Evolutionary conservation across 2,329 filamentous ascomycete species (phyloP), one percentile per base, ranked within the genome.

Genomic region (Colletotrichum spaethianum): DNA sequence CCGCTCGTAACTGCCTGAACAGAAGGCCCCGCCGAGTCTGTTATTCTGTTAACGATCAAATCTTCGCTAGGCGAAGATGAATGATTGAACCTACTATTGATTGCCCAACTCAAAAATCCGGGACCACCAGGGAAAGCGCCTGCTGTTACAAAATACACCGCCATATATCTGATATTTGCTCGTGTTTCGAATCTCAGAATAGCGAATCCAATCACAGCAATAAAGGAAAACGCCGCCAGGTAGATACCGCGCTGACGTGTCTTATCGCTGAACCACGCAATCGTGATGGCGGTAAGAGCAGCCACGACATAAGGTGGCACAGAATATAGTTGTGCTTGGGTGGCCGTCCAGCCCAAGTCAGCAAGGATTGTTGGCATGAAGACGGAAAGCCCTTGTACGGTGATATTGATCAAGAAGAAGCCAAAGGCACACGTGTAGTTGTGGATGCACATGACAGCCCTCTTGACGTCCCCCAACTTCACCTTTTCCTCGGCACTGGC

Each of bases 351-450:
- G 28, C 81, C 78, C 36, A 86, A 75, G 36, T 86, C 81, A 23
- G 74, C 77, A n/a, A 87, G 78, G 62, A 86, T 84, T n/a, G 84
- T 86, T 16, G 84, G 85, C 77, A 86, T 80, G 75, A 87, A 87
- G n/a, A 86, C 83, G 11, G 84, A 86, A 16, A 86, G 75, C 1
- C 85, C 84, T 73, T 90, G 88, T 2, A 91, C 88, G 1, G 88
- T 90, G 75, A 91, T 86, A 79, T 91, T 90, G 81, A 89, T 87
- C 75, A 86, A 82, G 80, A 90, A 89, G 82, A 90, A 90, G 8
- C 88, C 88, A 6, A 86, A 76, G 1, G 87, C 88, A 77, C 88
- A 90, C 50, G 89, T 86, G 76, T 88, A 87, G 80, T 89, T 90
- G 80, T 89, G 89, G 76, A 91, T 84, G 80, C 88, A 89, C 62